Evolutionary conservation across 495 filamentous ascomycete genomes (phyloP), one percentile per base, ranked within the genome.

Genomic region (Penicillium pulvis): DNA sequence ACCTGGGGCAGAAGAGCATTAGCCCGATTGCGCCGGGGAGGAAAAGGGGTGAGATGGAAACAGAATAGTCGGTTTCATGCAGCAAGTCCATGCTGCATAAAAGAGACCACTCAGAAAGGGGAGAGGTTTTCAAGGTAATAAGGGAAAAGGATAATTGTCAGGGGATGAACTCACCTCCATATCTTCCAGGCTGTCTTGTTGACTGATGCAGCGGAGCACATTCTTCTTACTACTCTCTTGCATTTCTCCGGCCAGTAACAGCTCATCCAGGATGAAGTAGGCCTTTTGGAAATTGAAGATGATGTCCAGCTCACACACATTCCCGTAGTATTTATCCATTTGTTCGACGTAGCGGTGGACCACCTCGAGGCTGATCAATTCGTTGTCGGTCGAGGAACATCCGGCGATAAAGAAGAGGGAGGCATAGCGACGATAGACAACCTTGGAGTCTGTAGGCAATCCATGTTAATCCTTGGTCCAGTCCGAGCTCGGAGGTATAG

Each of bases 291-390:
- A 98, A 75, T 98, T 98, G 83, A 99, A 99, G 68, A 98, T 97
- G 70, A 98, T 94, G 68, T 98, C 94, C 63, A 98, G 81, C 80
- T 99, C 95, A 85, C 94, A 99, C 57, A 99, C 94, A 76, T 99
- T 99, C 73, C 94, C 94, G 71, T 99, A 99, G 81, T 98, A 99
- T 73, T 98, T 99, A 82, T 99, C 94, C 94, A 98, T 99, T 78
- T 98, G 94, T 74, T 99, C 94, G 50, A 98, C 94, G 73, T 97
- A 98, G 64, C 94, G 91, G 76, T 99, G 94, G 49, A 99, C 93
- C 71, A 98, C 91, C 73, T 99, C 94, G 62, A 99, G 89, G 33
- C 91, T 96, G 72, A 98, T 97, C 74, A 99, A 79, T 70, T 99
- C 94, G 79, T 99, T 99, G 69, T 98, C 94, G 52, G 89, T 91